Conservation (phyloP, 2,329 filamentous ascomycete species). For the Diaporthe eres region DNA sequence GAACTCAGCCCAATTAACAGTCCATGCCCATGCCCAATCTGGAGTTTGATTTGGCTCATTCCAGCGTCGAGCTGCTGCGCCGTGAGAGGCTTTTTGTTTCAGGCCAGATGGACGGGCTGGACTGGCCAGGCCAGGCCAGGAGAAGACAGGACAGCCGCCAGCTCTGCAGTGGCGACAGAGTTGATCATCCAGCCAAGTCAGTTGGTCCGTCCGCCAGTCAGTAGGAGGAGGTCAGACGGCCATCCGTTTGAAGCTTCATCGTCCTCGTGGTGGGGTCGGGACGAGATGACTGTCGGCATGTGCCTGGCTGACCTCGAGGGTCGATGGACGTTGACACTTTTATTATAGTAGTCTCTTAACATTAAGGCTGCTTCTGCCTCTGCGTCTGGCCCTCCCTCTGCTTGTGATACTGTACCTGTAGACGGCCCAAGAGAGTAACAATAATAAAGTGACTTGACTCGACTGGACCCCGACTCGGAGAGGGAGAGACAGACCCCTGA, state of each 20-base stretch:
- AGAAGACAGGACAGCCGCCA: background rate
- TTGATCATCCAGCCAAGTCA: conserved; percentile 14
- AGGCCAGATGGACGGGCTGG: conserved; percentile 15
- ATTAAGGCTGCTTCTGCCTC: background rate
- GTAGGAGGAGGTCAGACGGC: background rate
- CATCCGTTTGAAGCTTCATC: background rate
- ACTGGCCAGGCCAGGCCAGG: background rate
- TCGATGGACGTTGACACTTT: background rate
- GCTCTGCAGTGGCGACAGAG: background rate
- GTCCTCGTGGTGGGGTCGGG: conserved; percentile 10
- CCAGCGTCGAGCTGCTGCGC: conserved; percentile 26
- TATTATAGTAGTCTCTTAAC: background rate
- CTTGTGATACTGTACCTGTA: background rate
- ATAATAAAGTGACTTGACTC: conserved; percentile 11
- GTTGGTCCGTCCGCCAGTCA: background rate
- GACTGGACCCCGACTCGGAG: conserved; percentile 13
- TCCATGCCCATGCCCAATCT: conserved; percentile 30
- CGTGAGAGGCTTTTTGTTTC: conserved; percentile 24
- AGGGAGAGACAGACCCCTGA: conserved; percentile 1
- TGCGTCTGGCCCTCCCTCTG: background rate
- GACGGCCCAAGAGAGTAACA: background rate
- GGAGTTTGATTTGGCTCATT: conserved; percentile 34
- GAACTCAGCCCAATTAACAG: conserved; percentile 16
- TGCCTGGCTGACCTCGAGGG: conserved; percentile 1
- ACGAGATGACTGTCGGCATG: conserved; percentile 7